phyloP scores from a whole-genome alignment of 2,329 filamentous ascomycete species.

The Beauveria sp. region DNA sequence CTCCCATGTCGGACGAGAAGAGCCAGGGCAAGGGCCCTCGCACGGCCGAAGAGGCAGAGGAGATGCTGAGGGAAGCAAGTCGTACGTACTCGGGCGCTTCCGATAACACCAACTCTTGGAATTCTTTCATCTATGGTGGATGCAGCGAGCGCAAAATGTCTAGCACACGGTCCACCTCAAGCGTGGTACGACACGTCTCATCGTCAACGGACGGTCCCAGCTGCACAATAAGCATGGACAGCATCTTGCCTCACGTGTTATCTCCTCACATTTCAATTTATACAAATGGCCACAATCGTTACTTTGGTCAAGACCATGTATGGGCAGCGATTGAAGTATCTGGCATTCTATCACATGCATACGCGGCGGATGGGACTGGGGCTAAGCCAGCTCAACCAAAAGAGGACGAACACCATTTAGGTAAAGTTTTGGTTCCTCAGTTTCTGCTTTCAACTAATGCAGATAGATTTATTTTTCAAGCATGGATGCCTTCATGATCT shows the following conservation, averaged over 20 bases:
- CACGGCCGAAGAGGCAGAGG: constrained; percentile 1
- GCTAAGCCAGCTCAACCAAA: constrained; percentile 1
- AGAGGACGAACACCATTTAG: constrained; percentile 7
- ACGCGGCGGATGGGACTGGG: constrained; percentile 8
- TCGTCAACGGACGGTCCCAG: neutral
- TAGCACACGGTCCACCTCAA: neutral
- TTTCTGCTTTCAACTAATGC: neutral
- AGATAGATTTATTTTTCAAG: constrained; percentile 27
- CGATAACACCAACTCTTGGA: constrained; percentile 1
- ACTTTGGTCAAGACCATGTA: constrained; percentile 11
- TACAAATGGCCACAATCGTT: constrained; percentile 6
- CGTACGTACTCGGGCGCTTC: constrained; percentile 6
- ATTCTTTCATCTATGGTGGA: constrained; percentile 7
- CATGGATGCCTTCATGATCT: constrained; percentile 45
- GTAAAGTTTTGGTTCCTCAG: neutral
- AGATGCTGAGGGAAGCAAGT: constrained; percentile 4
- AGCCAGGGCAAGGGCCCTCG: neutral
- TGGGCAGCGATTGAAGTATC: constrained; percentile 16
- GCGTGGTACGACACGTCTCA: neutral
- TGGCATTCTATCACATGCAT: constrained; percentile 13
- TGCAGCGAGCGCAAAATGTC: neutral
- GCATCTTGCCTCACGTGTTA: constrained; percentile 12
- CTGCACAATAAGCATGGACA: neutral
- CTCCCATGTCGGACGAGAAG: neutral
- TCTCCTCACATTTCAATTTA: constrained; percentile 13